These are phyloP conservation scores for Xylaria sp. DNA, from an alignment of 495 filamentous ascomycete genomes.

Conservation along the genomic window DNA sequence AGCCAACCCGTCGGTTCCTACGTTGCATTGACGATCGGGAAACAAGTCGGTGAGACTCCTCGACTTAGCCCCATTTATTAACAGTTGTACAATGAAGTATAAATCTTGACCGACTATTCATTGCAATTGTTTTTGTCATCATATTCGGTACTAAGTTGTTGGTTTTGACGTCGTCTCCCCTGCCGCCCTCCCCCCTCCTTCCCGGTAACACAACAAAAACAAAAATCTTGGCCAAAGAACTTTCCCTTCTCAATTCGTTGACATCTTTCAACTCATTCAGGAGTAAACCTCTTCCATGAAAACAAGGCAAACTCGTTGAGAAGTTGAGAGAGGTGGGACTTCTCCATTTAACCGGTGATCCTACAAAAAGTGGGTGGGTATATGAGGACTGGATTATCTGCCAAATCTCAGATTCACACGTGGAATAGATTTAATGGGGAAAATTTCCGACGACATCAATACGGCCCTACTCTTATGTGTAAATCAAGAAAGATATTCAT, in stretches of 20 bases:
- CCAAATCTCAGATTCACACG: background rate
- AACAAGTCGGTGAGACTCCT: background rate
- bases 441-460: background rate
- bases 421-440: background rate
- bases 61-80: background rate
- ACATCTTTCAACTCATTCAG: background rate
- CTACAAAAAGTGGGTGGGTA: slow-evolving; percentile 10
- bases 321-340: slow-evolving; percentile 5
- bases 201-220: too few species aligned
- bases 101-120: background rate
- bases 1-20: background rate
- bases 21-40: background rate
- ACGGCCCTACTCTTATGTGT: background rate
- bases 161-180: too few species aligned
- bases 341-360: slow-evolving; percentile 17
- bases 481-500: background rate
- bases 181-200: too few species aligned
- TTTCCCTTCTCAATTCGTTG: background rate
- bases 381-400: slow-evolving; percentile 1
- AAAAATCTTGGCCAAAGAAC: too few species aligned
- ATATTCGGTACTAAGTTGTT: too few species aligned
- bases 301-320: background rate
- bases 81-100: background rate
- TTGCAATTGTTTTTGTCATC: background rate
- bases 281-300: background rate